Evolutionary conservation across 1,139 yeast species (phyloP).

Genomic region (Taphrina pruni): DNA sequence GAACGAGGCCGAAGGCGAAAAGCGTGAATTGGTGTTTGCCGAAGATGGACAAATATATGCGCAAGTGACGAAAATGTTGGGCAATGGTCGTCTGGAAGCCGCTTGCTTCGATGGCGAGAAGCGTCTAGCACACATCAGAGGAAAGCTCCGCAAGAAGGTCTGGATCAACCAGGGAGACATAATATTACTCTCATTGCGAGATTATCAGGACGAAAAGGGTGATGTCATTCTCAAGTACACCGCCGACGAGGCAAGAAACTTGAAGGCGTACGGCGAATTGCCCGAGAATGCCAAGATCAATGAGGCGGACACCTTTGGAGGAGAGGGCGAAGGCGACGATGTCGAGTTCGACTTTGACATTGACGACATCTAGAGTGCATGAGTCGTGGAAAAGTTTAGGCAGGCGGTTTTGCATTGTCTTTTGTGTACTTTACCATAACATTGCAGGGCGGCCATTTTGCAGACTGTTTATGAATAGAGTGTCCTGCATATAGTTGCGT

Average conservation of each 20-base stretch:
- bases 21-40: slow-evolving; percentile 88
- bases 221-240: slow-evolving; percentile 97
- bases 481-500: not conserved
- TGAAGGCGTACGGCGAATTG: slow-evolving; percentile 94
- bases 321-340: slow-evolving; percentile 88
- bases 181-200: slow-evolving; percentile 92
- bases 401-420: slow-evolving; percentile 16
- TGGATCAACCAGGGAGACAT: slow-evolving; percentile 99
- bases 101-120: slow-evolving; percentile 90
- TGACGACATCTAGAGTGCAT: slow-evolving; percentile 60
- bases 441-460: slow-evolving; percentile 1
- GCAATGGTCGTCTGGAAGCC: slow-evolving; percentile 96
- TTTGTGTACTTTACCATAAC: slow-evolving; percentile 19
- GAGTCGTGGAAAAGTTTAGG: slow-evolving; percentile 14
- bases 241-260: slow-evolving; percentile 96
- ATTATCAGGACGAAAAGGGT: slow-evolving; percentile 97
- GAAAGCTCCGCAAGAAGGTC: slow-evolving; percentile 93
- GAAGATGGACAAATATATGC: slow-evolving; percentile 99
- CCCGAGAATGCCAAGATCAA: slow-evolving; percentile 90
- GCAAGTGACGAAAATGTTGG: slow-evolving; percentile 96
- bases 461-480: slow-evolving; percentile 10
- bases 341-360: slow-evolving; percentile 98
- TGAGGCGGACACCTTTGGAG: slow-evolving; percentile 97
- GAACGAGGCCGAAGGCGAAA: slow-evolving; percentile 88
- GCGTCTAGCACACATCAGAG: slow-evolving; percentile 97